A percentile compares a stretch with the other conserved stretches of the same genome.
Evolutionary conservation across 2,329 filamentous ascomycete species (phyloP).

Genomic region (Beauveria brongniartii): DNA sequence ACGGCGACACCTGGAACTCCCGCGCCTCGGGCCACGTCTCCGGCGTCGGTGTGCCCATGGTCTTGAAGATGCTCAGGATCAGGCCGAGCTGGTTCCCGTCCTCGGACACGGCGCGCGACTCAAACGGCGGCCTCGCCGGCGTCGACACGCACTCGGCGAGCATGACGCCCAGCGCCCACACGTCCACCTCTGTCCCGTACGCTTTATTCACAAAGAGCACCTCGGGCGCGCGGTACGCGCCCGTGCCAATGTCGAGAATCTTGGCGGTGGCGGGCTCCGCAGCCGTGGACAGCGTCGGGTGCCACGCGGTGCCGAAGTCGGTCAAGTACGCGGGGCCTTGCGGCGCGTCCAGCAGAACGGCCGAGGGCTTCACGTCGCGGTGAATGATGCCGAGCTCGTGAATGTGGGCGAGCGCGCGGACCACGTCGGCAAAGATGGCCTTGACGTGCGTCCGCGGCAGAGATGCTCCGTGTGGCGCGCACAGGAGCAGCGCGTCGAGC

Average conservation of each 20-base stretch:
- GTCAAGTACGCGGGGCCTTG: conserved; percentile 69
- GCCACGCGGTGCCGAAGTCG: conserved; percentile 92
- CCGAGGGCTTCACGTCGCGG: conserved; percentile 88
- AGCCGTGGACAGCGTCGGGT: conserved; percentile 45
- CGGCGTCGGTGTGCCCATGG: conserved; percentile 75
- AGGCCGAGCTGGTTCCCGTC: conserved; percentile 87
- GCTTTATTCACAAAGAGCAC: conserved; percentile 73
- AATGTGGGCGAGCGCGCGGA: conserved; percentile 61
- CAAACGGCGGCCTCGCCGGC: conserved; percentile 61
- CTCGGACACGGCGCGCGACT: conserved; percentile 63
- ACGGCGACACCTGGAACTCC: conserved; percentile 64
- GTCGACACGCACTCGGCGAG: conserved; percentile 63
- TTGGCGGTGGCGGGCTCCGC: conserved; percentile 64
- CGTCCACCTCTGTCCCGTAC: conserved; percentile 68
- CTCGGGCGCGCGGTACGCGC: conserved; percentile 84
- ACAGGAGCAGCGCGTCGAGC: conserved; percentile 58
- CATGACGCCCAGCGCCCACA: conserved; percentile 84
- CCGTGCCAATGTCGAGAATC: conserved; percentile 89
- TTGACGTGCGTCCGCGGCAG: conserved; percentile 26
- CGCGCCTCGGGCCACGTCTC: conserved; percentile 75
- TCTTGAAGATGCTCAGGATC: conserved; percentile 88
- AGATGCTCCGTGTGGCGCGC: conserved; percentile 16
- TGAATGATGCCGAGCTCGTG: conserved; percentile 77
- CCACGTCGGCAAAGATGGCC: conserved; percentile 55
- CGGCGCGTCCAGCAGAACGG: conserved; percentile 63